These are phyloP conservation scores for Trichosporon inkin DNA, from an alignment of 1,284 basidiomycete genomes.

Conservation along the genomic window DNA sequence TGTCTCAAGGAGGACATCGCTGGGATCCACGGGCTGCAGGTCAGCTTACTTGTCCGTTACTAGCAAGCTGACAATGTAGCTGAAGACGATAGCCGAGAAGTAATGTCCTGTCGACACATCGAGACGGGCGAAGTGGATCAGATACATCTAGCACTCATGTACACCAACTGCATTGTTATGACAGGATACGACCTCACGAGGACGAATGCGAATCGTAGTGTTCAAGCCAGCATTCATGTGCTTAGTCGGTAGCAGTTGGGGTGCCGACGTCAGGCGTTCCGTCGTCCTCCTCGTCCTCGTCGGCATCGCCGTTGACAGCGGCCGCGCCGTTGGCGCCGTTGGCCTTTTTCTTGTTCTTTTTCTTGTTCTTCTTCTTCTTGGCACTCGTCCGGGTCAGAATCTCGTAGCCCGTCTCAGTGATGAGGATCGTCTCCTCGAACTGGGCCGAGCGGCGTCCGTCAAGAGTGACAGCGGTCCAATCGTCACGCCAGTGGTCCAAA, in stretches of 20 bases:
- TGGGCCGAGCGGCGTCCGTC: constrained; percentile 89
- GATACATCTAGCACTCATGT: constrained; percentile 8
- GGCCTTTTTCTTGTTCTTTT: constrained; percentile 31
- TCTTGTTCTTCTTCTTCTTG: constrained; percentile 44
- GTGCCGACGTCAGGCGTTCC: constrained; percentile 24
- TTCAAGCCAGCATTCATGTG: not conserved
- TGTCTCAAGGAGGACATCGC: constrained; percentile 84
- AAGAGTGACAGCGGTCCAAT: constrained; percentile 86
- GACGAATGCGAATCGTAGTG: not conserved
- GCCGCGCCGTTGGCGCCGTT: constrained; percentile 18
- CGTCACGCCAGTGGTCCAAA: constrained; percentile 51
- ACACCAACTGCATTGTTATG: constrained; percentile 2
- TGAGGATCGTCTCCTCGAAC: constrained; percentile 88
- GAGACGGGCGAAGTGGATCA: constrained; percentile 20
- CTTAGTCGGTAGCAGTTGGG: constrained; percentile 20
- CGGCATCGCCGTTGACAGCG: constrained; percentile 9
- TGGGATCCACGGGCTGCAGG: constrained; percentile 91
- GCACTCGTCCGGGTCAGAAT: constrained; percentile 64
- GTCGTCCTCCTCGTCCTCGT: constrained; percentile 15
- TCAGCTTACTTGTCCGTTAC: constrained; percentile 50
- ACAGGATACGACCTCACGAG: not conserved
- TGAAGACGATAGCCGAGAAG: constrained; percentile 43
- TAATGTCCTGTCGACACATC: not conserved
- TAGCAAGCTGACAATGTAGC: constrained; percentile 24
- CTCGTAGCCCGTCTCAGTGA: constrained; percentile 88